Conservation (phyloP, 345 rosid species). For the Lumnitzera racemosa region DNA sequence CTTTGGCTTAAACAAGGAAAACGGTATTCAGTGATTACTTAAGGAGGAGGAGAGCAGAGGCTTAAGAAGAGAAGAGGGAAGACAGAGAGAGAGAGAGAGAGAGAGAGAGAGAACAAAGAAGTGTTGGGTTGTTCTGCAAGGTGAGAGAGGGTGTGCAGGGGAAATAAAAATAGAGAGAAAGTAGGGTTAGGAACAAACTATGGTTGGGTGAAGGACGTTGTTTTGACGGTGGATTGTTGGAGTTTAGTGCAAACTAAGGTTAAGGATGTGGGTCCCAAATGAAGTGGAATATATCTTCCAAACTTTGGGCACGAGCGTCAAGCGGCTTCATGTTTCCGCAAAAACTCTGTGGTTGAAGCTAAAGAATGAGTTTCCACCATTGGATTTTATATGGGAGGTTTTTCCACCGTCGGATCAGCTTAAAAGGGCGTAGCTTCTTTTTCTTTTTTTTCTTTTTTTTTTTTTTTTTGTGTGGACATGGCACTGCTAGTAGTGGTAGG, state of each 20-base stretch:
- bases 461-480: too few species aligned
- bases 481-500: too few species aligned
- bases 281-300: constrained; percentile 43
- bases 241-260: neutral
- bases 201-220: constrained; percentile 23
- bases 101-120: neutral
- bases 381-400: too few species aligned
- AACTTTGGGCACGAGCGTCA: constrained; percentile 55
- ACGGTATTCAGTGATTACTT: too few species aligned
- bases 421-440: too few species aligned
- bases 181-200: constrained; percentile 15
- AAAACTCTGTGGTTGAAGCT: neutral
- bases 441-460: too few species aligned
- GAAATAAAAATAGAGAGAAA: neutral
- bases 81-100: neutral
- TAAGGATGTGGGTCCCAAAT: constrained; percentile 6
- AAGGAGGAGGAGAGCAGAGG: too few species aligned
- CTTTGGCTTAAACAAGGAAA: too few species aligned
- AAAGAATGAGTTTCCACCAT: too few species aligned
- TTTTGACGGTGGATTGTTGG: constrained; percentile 2
- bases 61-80: neutral
- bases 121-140: neutral
- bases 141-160: neutral
- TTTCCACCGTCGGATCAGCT: too few species aligned
- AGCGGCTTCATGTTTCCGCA: constrained; percentile 70